Conservation (phyloP, 495 filamentous ascomycete species). For the Rhizodiscina lignyota region DNA sequence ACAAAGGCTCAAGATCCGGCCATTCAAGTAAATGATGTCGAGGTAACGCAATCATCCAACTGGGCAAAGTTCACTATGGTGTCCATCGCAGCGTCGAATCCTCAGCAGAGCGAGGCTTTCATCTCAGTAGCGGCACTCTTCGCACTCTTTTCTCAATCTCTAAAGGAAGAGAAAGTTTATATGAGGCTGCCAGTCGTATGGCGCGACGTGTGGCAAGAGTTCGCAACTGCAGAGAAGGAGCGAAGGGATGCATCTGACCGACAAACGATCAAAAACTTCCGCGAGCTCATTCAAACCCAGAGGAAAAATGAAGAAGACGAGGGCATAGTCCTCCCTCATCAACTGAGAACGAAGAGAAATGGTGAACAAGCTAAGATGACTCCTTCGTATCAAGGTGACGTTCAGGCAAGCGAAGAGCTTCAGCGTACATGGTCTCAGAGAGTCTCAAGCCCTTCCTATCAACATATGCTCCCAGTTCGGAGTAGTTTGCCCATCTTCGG, state of each 20-base stretch:
- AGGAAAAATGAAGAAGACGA: slow-evolving; percentile 43
- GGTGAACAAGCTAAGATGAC: no score
- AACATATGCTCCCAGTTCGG: slow-evolving; percentile 41
- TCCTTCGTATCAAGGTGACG: no score
- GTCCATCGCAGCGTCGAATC: slow-evolving; percentile 53
- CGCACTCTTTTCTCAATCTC: slow-evolving; percentile 53
- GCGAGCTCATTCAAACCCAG: slow-evolving; percentile 41
- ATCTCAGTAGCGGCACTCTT: slow-evolving; percentile 72
- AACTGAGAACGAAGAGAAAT: no score
- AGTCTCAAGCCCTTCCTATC: slow-evolving; percentile 38
- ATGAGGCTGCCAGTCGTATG: slow-evolving; percentile 61
- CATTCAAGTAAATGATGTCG: no score
- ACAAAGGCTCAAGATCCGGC: slow-evolving; percentile 66
- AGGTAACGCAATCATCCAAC: no score
- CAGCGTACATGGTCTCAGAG: slow-evolving; percentile 58
- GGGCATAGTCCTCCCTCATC: slow-evolving; percentile 59
- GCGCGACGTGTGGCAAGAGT: slow-evolving; percentile 74
- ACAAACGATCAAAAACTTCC: slow-evolving; percentile 38
- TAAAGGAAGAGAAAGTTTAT: slow-evolving; percentile 74
- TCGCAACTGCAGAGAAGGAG: slow-evolving; percentile 49
- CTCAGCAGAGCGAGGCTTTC: slow-evolving; percentile 70
- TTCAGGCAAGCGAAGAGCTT: slow-evolving; percentile 30
- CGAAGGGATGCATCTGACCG: slow-evolving; percentile 55
- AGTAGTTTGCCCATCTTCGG: slow-evolving; percentile 77
- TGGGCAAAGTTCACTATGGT: slow-evolving; percentile 68